phyloP scores from a whole-genome alignment of 768 basidiomycete genomes.

The Suillus fuscotomentosus region DNA sequence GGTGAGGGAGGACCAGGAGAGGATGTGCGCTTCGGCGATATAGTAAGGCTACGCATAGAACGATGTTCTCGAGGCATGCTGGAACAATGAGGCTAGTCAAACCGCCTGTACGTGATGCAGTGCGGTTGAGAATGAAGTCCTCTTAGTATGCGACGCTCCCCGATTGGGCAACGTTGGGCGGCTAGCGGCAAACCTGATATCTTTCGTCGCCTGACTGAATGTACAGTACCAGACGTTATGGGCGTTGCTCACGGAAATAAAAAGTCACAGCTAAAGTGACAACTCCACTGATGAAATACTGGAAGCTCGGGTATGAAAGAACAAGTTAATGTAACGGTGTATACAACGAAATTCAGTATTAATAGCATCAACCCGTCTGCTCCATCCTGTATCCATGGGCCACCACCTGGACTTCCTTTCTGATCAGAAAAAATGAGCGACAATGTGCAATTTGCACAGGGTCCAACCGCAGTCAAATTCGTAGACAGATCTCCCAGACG shows the following conservation, averaged over 20 bases:
- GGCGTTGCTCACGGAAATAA: not conserved
- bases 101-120: conserved; percentile 13
- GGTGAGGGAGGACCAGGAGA: conserved; percentile 74
- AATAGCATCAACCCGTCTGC: not conserved
- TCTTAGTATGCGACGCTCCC: conserved; percentile 10
- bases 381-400: not conserved
- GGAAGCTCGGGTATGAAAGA: not conserved
- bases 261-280: not conserved
- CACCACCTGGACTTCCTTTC: not conserved
- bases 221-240: not conserved
- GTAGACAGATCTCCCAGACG: not conserved
- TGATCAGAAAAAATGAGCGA: not conserved
- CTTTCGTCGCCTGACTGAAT: not conserved
- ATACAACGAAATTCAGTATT: not conserved
- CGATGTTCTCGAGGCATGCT: conserved; percentile 52
- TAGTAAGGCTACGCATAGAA: conserved; percentile 53
- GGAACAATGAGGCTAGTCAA: conserved; percentile 14
- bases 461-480: not conserved
- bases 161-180: conserved; percentile 10
- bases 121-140: conserved; percentile 5
- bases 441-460: not conserved
- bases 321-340: conserved; percentile 1
- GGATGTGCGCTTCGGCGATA: conserved; percentile 43
- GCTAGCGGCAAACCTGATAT: not conserved
- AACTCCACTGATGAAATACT: not conserved